Conservation (phyloP, 768 basidiomycete genomes). For the Lactifluus volemus region DNA sequence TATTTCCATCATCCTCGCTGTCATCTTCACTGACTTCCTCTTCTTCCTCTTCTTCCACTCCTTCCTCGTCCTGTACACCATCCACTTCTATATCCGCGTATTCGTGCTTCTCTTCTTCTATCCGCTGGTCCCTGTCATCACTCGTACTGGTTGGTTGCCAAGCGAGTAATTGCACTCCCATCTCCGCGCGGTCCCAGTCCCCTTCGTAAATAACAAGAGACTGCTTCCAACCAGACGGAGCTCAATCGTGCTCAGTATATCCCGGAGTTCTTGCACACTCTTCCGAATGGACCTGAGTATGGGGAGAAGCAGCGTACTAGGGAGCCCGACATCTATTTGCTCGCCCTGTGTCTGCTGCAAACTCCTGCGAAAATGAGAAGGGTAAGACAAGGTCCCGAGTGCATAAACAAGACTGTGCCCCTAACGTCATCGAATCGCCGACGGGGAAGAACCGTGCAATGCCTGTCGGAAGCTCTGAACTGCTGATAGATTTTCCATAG, state of each 20-base stretch:
- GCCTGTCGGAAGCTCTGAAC: conserved; percentile 64
- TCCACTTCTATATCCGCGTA: background rate
- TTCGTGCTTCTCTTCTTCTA: conserved; percentile 1
- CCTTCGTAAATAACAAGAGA: conserved; percentile 76
- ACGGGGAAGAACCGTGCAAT: conserved; percentile 73
- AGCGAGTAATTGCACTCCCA: conserved; percentile 11
- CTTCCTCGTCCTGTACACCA: conserved; percentile 6
- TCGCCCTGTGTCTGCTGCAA: conserved; percentile 4
- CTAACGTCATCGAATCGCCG: conserved; percentile 19
- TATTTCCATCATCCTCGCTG: background rate
- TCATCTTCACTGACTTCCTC: conserved; percentile 7
- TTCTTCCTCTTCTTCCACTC: conserved; percentile 16
- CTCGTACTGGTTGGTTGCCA: background rate
- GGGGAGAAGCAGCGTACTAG: conserved; percentile 40
- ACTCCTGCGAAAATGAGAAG: conserved; percentile 6
- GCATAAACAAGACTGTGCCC: background rate
- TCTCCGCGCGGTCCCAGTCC: conserved; percentile 27
- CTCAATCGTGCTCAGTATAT: conserved; percentile 44
- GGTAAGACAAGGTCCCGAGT: background rate
- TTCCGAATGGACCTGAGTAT: conserved; percentile 48
- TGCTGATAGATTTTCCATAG: conserved; percentile 71
- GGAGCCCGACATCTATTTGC: conserved; percentile 42
- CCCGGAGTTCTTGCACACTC: conserved; percentile 44
- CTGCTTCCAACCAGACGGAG: conserved; percentile 79
- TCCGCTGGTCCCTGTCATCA: conserved; percentile 8